Evolutionary conservation across 441 rosid genomes (phyloP).

Genomic region (Theobroma grandiflorum): DNA sequence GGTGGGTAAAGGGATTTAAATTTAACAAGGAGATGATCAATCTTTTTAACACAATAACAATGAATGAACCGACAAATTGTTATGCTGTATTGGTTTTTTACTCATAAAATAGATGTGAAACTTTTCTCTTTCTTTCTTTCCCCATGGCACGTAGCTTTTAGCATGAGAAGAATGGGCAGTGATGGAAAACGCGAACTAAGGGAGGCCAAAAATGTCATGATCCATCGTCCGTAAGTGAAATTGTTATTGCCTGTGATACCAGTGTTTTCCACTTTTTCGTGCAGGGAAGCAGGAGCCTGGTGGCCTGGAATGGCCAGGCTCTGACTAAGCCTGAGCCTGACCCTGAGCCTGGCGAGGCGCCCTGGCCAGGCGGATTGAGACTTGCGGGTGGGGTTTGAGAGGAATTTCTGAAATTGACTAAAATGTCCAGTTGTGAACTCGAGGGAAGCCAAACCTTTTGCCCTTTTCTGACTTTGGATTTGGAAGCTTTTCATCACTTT

Average conservation of each 20-base stretch:
- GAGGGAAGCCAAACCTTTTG: neutral
- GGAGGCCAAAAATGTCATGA: neutral
- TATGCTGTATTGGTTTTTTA: neutral
- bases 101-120: neutral
- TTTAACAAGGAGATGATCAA: too few species aligned
- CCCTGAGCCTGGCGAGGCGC: neutral
- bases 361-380: conserved; percentile 24
- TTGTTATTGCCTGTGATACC: neutral
- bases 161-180: neutral
- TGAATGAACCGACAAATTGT: neutral
- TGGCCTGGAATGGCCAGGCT: neutral
- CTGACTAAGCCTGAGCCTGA: neutral
- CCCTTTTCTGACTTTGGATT: neutral
- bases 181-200: neutral
- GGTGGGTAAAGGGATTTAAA: too few species aligned
- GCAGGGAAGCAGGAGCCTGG: neutral
- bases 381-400: neutral
- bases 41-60: too few species aligned
- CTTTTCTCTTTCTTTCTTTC: neutral
- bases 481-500: neutral
- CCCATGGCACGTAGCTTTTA: neutral
- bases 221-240: neutral
- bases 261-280: neutral
- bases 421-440: conserved; percentile 37
- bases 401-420: conserved; percentile 40